Conservation (phyloP, 805 yeast species). For the Wickerhamiella hasegawae region DNA sequence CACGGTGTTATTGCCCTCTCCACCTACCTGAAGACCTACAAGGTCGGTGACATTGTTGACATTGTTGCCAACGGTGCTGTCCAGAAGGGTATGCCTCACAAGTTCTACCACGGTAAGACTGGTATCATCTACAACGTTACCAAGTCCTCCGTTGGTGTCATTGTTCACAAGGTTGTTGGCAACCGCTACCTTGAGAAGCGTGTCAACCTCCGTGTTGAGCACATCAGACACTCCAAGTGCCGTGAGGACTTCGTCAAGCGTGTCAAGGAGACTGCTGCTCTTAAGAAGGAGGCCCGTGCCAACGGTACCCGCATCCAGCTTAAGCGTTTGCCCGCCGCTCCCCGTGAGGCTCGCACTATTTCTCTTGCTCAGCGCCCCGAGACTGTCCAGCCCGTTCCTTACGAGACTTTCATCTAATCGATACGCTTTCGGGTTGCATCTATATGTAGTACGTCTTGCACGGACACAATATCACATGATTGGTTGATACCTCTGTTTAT, state of each 20-base stretch:
- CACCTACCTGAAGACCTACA: constrained; percentile 90
- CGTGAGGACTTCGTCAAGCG: constrained; percentile 98
- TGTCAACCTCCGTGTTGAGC: constrained; percentile 96
- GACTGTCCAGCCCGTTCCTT: constrained; percentile 97
- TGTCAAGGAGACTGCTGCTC: constrained; percentile 92
- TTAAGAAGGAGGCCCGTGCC: constrained; percentile 86
- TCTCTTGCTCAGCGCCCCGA: constrained; percentile 78
- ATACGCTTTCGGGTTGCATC: neutral
- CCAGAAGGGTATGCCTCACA: constrained; percentile 99
- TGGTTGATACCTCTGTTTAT: too few species aligned
- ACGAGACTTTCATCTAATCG: constrained; percentile 95
- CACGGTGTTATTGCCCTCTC: constrained; percentile 92
- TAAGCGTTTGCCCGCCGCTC: constrained; percentile 97
- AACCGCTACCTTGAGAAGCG: constrained; percentile 98
- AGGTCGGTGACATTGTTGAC: constrained; percentile 98
- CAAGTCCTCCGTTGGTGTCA: constrained; percentile 96
- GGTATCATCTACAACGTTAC: constrained; percentile 98
- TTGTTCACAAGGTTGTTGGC: constrained; percentile 96
- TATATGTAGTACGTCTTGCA: constrained; percentile 1
- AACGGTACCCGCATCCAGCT: constrained; percentile 79
- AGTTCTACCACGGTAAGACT: constrained; percentile 99
- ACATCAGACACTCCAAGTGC: constrained; percentile 98
- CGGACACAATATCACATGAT: too few species aligned
- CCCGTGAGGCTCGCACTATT: constrained; percentile 84
- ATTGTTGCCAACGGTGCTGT: constrained; percentile 98